Conservation (phyloP, 1,284 basidiomycete genomes). For the Meripilus lineatus region DNA sequence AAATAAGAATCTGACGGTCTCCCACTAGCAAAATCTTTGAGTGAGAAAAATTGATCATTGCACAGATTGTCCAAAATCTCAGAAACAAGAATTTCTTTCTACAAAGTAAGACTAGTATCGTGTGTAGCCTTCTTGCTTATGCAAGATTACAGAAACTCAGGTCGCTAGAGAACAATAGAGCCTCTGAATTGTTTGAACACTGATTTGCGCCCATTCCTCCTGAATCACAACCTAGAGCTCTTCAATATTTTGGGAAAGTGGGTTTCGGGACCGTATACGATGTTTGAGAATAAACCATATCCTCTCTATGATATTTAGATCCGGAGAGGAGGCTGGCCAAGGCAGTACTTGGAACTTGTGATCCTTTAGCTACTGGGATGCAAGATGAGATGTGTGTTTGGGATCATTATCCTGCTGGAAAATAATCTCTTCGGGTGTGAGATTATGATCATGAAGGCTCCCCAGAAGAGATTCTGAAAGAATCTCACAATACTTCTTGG, state of each 20-base stretch:
- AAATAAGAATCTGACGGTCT: no score
- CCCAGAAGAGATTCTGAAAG: slow-evolving; percentile 23
- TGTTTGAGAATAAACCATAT: slow-evolving; percentile 8
- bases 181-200: not conserved
- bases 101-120: no score
- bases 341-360: slow-evolving; percentile 24
- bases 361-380: slow-evolving; percentile 27
- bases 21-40: no score
- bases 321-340: slow-evolving; percentile 32
- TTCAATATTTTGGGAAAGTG: slow-evolving; percentile 2
- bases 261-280: not conserved
- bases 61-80: no score
- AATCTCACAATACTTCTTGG: slow-evolving; percentile 21
- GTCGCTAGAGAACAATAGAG: slow-evolving; percentile 4
- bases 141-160: no score
- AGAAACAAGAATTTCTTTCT: no score
- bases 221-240: slow-evolving; percentile 7
- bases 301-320: slow-evolving; percentile 28
- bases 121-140: no score
- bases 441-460: slow-evolving; percentile 19
- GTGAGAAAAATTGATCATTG: no score
- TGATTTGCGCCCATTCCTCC: slow-evolving; percentile 9
- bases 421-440: slow-evolving; percentile 9
- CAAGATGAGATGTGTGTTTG: slow-evolving; percentile 29
- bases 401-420: slow-evolving; percentile 34